phyloP scores from a whole-genome alignment of 148 eudicot genomes.

The Heliamphora exappendiculata region DNA sequence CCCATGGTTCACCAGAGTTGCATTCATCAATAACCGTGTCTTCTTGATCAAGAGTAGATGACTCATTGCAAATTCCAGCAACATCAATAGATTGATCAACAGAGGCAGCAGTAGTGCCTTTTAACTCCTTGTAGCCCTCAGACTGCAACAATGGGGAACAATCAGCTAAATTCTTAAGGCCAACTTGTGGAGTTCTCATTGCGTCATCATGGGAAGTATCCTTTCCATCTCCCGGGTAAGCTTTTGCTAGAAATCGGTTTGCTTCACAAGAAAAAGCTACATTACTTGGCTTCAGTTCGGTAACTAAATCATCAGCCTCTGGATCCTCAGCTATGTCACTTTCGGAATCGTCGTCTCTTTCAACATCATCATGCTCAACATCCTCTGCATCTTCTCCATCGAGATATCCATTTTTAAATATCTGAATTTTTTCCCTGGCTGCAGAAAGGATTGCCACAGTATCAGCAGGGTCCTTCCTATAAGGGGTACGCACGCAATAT shows the following conservation, averaged over 20 bases:
- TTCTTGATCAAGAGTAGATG: conserved; percentile 35
- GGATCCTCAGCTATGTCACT: conserved; percentile 85
- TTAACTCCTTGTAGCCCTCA: conserved; percentile 23
- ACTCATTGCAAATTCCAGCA: conserved; percentile 23
- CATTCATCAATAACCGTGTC: conserved; percentile 62
- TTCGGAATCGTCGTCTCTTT: conserved; percentile 79
- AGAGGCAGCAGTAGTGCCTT: conserved; percentile 22
- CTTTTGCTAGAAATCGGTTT: conserved; percentile 20
- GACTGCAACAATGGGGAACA: conserved; percentile 27
- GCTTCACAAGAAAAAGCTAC: conserved; percentile 29
- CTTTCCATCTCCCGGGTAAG: conserved; percentile 26
- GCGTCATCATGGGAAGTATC: conserved; percentile 14
- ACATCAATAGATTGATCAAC: conserved; percentile 28
- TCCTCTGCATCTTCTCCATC: conserved; percentile 69
- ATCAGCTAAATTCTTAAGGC: conserved; percentile 18
- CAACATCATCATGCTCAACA: conserved; percentile 66
- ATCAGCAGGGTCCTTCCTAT: conserved; percentile 73
- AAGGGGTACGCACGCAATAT: conserved; percentile 74
- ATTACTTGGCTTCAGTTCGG: conserved; percentile 30
- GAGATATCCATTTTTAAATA: conserved; percentile 47
- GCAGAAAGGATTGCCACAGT: conserved; percentile 52
- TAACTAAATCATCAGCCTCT: conserved; percentile 60
- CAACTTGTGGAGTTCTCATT: conserved; percentile 22
- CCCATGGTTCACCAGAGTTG: conserved; percentile 68
- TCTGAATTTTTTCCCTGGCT: conserved; percentile 71